Evolutionary conservation across 2,329 filamentous ascomycete genomes (phyloP).

Genomic region (Penicillium thymicola): DNA sequence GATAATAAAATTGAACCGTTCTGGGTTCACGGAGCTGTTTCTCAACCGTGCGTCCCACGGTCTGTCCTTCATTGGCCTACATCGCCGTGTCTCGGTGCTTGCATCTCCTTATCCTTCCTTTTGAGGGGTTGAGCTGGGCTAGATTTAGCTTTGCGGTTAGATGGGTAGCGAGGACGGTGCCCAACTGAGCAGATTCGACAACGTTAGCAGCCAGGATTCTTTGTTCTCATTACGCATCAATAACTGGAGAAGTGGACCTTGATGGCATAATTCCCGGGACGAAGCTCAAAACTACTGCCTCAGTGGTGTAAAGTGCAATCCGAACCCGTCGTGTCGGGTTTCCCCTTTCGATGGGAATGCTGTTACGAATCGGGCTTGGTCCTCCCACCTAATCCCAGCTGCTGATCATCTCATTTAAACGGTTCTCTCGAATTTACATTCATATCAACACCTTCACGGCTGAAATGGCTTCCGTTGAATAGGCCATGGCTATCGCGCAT

Average conservation of each 20-base stretch:
- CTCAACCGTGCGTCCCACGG: background rate
- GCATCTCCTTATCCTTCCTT: background rate
- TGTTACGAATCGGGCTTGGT: background rate
- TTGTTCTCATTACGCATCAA: background rate
- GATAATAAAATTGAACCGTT: background rate
- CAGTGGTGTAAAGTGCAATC: background rate
- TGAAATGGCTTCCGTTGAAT: background rate
- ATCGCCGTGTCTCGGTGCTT: background rate
- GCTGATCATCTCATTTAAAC: background rate
- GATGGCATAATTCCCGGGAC: background rate
- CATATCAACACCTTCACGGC: background rate
- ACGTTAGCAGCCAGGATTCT: background rate
- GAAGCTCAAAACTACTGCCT: background rate
- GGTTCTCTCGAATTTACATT: background rate
- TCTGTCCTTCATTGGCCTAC: background rate
- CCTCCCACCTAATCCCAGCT: background rate
- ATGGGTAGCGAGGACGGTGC: background rate
- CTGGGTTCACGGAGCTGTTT: background rate
- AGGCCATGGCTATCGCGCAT: background rate
- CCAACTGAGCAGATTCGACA: background rate
- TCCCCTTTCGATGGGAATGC: background rate
- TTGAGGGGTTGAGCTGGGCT: background rate
- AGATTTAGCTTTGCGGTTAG: background rate
- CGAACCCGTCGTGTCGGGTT: constrained; percentile 6
- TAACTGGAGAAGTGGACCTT: constrained; percentile 6